Percentiles rank a stretch among this genome's conserved stretches.
Conservation (phyloP, 2,329 filamentous ascomycete species). For the Cercospora zeae-maydis region DNA sequence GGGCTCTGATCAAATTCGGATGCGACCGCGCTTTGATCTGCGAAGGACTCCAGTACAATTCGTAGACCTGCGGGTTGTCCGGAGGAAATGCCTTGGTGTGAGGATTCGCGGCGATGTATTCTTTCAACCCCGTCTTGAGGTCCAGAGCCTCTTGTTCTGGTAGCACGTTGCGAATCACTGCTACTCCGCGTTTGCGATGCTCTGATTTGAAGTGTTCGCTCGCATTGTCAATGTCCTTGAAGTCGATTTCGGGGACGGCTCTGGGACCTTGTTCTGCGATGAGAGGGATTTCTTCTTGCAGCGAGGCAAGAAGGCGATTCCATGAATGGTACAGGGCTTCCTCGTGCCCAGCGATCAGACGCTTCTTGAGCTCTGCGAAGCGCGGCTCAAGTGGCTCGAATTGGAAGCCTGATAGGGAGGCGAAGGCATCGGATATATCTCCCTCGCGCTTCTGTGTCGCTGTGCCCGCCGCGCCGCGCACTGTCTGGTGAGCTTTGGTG, state of each 20-base stretch:
- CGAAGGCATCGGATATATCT: slow-evolving; percentile 51
- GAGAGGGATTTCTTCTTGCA: slow-evolving; percentile 45
- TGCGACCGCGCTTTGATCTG: slow-evolving; percentile 49
- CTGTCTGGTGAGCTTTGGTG: not conserved
- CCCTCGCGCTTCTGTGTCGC: slow-evolving; percentile 44
- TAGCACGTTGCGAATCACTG: slow-evolving; percentile 47
- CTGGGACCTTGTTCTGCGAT: slow-evolving; percentile 44
- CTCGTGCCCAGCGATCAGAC: slow-evolving; percentile 49
- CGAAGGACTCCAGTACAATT: slow-evolving; percentile 49
- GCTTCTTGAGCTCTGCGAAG: slow-evolving; percentile 46
- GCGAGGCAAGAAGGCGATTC: slow-evolving; percentile 43
- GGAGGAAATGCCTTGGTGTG: slow-evolving; percentile 47
- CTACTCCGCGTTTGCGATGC: slow-evolving; percentile 56
- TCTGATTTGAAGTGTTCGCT: slow-evolving; percentile 55
- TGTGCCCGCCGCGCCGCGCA: slow-evolving; percentile 26
- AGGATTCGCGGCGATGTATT: slow-evolving; percentile 47
- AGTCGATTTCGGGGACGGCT: slow-evolving; percentile 48
- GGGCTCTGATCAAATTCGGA: slow-evolving; percentile 46
- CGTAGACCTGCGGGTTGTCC: slow-evolving; percentile 50
- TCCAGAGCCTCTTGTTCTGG: slow-evolving; percentile 43
- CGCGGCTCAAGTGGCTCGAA: slow-evolving; percentile 45
- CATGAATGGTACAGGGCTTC: slow-evolving; percentile 45
- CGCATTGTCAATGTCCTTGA: slow-evolving; percentile 45
- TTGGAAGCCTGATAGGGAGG: slow-evolving; percentile 46
- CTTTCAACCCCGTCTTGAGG: slow-evolving; percentile 44